phyloP scores from a whole-genome alignment of 345 rosid species.

The Nasturtium officinale region DNA sequence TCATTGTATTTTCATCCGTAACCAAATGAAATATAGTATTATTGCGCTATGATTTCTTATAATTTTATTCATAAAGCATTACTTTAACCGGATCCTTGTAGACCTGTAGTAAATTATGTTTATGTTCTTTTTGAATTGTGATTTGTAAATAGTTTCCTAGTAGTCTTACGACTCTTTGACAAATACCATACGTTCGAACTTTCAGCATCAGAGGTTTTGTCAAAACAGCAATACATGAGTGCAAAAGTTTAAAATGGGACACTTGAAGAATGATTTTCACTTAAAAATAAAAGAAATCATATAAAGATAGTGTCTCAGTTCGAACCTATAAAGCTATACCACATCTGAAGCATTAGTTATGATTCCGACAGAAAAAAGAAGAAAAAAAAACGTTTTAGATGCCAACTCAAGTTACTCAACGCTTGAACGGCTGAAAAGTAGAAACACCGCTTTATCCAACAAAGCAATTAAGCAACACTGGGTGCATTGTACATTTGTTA shows the following conservation, averaged over 20 bases:
- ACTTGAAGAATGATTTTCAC: neutral
- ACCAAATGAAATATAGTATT: too few species aligned
- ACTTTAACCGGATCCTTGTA: too few species aligned
- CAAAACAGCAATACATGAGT: neutral
- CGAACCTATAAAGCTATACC: neutral
- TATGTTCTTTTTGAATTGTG: too few species aligned
- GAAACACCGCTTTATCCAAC: neutral
- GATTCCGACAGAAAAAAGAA: neutral
- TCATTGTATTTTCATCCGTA: too few species aligned
- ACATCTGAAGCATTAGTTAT: neutral
- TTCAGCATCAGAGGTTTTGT: neutral
- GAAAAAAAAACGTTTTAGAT: neutral
- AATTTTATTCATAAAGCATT: too few species aligned
- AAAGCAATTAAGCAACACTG: neutral
- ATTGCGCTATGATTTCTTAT: too few species aligned
- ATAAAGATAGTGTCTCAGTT: too few species aligned
- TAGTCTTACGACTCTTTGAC: too few species aligned
- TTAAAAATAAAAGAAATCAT: neutral
- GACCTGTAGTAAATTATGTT: too few species aligned
- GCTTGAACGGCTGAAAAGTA: neutral
- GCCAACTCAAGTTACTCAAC: neutral
- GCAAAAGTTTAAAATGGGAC: neutral
- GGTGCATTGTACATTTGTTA: neutral
- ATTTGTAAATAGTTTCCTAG: too few species aligned
- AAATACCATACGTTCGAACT: too few species aligned